Percentiles rank a stretch among this genome's conserved stretches.
Conservation (phyloP, 202 grass and related monocot genomes). For the Zoysia matrella region DNA sequence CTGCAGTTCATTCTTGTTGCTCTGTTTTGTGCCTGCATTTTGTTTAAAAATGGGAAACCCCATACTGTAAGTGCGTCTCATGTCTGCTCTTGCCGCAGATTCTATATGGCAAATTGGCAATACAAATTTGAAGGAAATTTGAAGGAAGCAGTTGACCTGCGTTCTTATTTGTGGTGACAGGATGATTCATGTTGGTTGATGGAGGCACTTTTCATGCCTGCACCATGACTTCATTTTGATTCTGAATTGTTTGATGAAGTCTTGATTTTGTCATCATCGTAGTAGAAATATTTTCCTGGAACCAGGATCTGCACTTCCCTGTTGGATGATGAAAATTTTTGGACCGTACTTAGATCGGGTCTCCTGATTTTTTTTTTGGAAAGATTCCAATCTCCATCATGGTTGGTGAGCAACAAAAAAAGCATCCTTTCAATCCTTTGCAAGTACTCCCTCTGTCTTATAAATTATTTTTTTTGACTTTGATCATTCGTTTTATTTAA, state of each 20-base stretch:
- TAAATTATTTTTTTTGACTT: too few relatives aligned
- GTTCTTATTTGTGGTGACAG: background rate
- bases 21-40: background rate
- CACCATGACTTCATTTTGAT: background rate
- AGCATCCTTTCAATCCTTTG: too few relatives aligned
- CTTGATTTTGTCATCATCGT: background rate
- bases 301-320: background rate
- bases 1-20: background rate
- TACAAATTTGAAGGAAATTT: background rate
- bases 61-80: background rate
- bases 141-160: background rate
- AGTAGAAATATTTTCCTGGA: background rate
- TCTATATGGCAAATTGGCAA: background rate
- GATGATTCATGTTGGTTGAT: slow-evolving; percentile 3
- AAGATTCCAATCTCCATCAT: too few relatives aligned
- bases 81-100: background rate
- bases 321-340: too few relatives aligned
- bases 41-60: background rate
- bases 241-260: background rate
- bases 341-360: too few relatives aligned
- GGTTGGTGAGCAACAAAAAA: too few relatives aligned
- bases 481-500: too few relatives aligned
- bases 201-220: background rate
- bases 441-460: too few relatives aligned
- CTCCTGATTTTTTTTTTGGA: too few relatives aligned